Conservation (phyloP, 306 rosid genomes). For the Pterocarpus macrocarpus region DNA sequence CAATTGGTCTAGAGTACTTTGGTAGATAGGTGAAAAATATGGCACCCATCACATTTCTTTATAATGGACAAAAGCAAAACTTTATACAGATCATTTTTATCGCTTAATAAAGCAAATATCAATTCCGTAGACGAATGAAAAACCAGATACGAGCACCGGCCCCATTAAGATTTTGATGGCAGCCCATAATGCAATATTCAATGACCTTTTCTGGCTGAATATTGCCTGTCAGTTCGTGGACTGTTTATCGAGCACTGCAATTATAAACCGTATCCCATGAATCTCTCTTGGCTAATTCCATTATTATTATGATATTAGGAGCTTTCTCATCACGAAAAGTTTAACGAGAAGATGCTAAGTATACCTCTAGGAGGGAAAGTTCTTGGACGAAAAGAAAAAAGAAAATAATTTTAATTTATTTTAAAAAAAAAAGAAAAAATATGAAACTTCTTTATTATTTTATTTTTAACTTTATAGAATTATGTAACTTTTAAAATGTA, state of each 20-base stretch:
- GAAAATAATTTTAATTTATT: no score
- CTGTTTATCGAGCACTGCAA: conserved; percentile 29
- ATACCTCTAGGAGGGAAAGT: no score
- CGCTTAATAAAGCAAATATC: not conserved
- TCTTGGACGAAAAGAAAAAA: no score
- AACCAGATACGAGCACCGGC: conserved; percentile 27
- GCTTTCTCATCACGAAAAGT: not conserved
- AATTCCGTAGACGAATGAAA: conserved; percentile 11
- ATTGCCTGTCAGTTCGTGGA: conserved; percentile 30
- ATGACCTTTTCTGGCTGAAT: conserved; percentile 22
- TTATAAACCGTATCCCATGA: not conserved
- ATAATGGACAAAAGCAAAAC: conserved; percentile 25
- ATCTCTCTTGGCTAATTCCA: not conserved
- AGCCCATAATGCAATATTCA: conserved; percentile 22
- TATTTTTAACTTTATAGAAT: no score
- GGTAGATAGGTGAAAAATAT: conserved; percentile 7
- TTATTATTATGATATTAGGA: not conserved
- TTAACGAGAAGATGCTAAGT: not conserved
- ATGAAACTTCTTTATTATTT: no score
- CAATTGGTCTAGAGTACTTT: not conserved
- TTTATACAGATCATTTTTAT: conserved; percentile 25
- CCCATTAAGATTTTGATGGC: conserved; percentile 29
- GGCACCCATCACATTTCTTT: conserved; percentile 25
- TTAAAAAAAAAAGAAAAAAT: no score
- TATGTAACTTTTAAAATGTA: not conserved